Base-by-base conservation (phyloP, 2,329 filamentous ascomycete genomes). In the Helicocarpus griseus region DNA sequence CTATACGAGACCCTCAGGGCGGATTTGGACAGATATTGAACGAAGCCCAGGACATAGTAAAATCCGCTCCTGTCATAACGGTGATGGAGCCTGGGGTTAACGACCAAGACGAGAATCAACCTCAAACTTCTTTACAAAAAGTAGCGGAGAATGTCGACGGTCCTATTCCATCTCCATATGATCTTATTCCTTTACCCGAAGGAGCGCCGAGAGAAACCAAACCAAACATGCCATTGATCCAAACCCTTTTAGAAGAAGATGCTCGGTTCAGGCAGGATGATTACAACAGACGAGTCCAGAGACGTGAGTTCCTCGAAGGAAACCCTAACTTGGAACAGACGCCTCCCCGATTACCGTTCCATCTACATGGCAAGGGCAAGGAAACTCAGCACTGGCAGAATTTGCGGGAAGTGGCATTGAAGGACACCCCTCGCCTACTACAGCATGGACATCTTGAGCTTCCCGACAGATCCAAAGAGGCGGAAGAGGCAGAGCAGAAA, bases 1-100 rank as follows among this genome's bases (percentile, higher is more conserved):
- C 59, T 17, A 68, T 73, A 59, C 71, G 70, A 17, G 65, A 65
- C 49, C 52, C 68, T 28, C 65, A 36, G n/a, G 33, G 45, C 24
- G 45, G 45, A 24, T 47, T 47, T 22, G 45, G 45, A 7, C 45
- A 36, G 33, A 36, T 36, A 24, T 47, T 47, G 19, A 36, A 47
- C 36, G 45, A 47, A 24, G 45, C 45, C 31, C 29, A 36, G 26
- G n/a, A 47, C 2, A 14, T 35, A 21, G 29, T 47, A 21, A 3
- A 26, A 13, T 47, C 45, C 9, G 14, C 29, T 13, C 41, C 31
- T 47, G 21, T 36, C 19, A 47, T n/a, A 21, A 14, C 19, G 6
- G 45, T 47, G 11, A 28, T 47, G 31, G 45, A 47, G 21, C 45
- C 45, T 36, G 41, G 24, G 17, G 17, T 22, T 31, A 17, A 19